Conservation (phyloP, 352 stramenopile species). For the Pelagophyceae sp. region DNA sequence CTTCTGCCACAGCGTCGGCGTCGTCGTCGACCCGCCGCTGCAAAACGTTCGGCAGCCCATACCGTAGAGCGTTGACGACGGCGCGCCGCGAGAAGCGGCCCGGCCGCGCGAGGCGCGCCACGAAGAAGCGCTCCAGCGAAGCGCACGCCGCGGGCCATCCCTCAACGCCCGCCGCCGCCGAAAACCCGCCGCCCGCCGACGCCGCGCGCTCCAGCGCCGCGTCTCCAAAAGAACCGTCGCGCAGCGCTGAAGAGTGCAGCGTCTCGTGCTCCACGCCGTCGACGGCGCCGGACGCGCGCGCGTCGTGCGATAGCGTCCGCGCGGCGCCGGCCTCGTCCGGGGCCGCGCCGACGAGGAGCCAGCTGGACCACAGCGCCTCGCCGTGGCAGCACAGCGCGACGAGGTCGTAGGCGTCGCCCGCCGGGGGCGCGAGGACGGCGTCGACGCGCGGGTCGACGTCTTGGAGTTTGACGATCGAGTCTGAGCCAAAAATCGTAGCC, state of each 20-base stretch:
- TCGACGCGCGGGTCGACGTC: not conserved
- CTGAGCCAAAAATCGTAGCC: not conserved
- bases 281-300: too few relatives aligned
- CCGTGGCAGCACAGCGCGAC: too few relatives aligned
- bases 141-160: not conserved
- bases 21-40: not conserved
- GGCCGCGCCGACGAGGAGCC: too few relatives aligned
- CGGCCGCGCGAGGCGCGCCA: not conserved
- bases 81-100: not conserved
- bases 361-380: not conserved
- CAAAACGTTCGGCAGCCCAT: not conserved
- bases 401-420: too few relatives aligned
- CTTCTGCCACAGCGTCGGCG: not conserved
- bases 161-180: too few relatives aligned
- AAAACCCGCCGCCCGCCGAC: too few relatives aligned
- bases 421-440: not conserved
- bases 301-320: too few relatives aligned
- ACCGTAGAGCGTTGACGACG: not conserved
- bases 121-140: not conserved
- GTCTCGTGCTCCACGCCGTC: too few relatives aligned
- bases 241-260: too few relatives aligned
- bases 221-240: too few relatives aligned
- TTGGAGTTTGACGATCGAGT: not conserved
- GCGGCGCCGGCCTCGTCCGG: too few relatives aligned
- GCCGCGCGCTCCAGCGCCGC: too few relatives aligned